A percentile compares a stretch with the other conserved stretches of the same genome.
These are phyloP conservation scores for Tripterygium wilfordii DNA, from an alignment of 177 flowering plant species.

Conservation along the genomic window DNA sequence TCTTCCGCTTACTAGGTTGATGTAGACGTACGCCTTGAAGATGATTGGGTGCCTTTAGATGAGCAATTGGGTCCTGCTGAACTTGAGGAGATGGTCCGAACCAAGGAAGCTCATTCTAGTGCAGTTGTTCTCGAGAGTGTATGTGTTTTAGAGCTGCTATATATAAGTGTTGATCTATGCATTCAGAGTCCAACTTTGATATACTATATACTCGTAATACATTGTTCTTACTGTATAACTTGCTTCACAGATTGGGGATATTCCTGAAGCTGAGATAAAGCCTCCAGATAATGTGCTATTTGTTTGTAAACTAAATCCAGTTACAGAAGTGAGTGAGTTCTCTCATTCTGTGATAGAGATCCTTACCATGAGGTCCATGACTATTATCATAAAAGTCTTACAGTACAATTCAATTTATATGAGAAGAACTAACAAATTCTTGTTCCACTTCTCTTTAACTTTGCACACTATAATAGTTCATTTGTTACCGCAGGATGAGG, in stretches of 20 bases:
- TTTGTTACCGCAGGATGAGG: conserved; percentile 66
- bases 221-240: neutral
- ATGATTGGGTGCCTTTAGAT: conserved; percentile 98
- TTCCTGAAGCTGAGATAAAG: conserved; percentile 94
- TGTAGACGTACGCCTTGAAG: conserved; percentile 93
- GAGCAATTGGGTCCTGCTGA: conserved; percentile 58
- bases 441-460: no score
- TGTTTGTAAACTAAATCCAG: conserved; percentile 97
- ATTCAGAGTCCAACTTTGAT: no score
- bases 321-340: conserved; percentile 68
- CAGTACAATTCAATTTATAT: no score
- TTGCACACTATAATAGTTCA: conserved; percentile 3
- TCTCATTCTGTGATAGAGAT: conserved; percentile 1
- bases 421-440: no score
- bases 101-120: conserved; percentile 82
- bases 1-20: conserved; percentile 36
- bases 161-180: no score
- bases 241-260: conserved; percentile 78
- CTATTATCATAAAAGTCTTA: no score
- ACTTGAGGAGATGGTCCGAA: conserved; percentile 77
- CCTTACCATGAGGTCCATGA: no score
- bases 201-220: no score
- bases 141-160: no score
- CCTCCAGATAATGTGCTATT: conserved; percentile 96
- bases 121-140: conserved; percentile 96